These are phyloP conservation scores for Hypoxylon subgilvum DNA, from an alignment of 495 filamentous ascomycete genomes.

Conservation along the genomic window DNA sequence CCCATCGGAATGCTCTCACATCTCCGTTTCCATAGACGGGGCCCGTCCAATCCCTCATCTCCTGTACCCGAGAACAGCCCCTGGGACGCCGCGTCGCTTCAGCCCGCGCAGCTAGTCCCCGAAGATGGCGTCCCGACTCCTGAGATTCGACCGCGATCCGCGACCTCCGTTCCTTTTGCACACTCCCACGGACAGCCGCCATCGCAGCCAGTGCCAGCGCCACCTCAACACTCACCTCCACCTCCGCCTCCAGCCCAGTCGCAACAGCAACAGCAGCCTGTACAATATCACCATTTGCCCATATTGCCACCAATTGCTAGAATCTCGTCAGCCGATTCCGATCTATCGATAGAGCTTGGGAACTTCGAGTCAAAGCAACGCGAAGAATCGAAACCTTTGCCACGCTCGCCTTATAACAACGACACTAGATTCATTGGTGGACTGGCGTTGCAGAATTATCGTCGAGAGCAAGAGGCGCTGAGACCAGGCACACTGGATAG, in stretches of 20 bases:
- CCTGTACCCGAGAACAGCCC: constrained; percentile 50
- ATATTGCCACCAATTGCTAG: constrained; percentile 54
- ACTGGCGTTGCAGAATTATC: constrained; percentile 47
- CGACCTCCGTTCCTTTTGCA: constrained; percentile 40
- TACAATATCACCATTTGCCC: constrained; percentile 42
- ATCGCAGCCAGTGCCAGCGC: constrained; percentile 16
- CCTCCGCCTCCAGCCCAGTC: too few species aligned
- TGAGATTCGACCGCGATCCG: constrained; percentile 49
- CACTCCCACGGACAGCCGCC: constrained; percentile 35
- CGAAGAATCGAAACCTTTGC: constrained; percentile 37
- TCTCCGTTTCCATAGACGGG: constrained; percentile 60
- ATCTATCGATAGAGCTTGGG: constrained; percentile 22
- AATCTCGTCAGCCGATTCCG: constrained; percentile 50
- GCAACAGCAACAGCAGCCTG: constrained; percentile 13
- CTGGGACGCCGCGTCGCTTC: constrained; percentile 47
- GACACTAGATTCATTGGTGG: constrained; percentile 50
- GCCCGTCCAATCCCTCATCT: constrained; percentile 59
- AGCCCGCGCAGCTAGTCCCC: constrained; percentile 44
- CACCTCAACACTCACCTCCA: too few species aligned
- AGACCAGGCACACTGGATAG: constrained; percentile 31
- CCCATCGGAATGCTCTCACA: constrained; percentile 57
- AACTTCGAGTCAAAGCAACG: constrained; percentile 29
- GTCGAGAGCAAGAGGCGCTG: constrained; percentile 35
- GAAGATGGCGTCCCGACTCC: constrained; percentile 48
- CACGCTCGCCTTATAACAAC: constrained; percentile 37